These are phyloP conservation scores for Alternaria incomplexa DNA, from an alignment of 2,329 filamentous ascomycete genomes.

Conservation along the genomic window DNA sequence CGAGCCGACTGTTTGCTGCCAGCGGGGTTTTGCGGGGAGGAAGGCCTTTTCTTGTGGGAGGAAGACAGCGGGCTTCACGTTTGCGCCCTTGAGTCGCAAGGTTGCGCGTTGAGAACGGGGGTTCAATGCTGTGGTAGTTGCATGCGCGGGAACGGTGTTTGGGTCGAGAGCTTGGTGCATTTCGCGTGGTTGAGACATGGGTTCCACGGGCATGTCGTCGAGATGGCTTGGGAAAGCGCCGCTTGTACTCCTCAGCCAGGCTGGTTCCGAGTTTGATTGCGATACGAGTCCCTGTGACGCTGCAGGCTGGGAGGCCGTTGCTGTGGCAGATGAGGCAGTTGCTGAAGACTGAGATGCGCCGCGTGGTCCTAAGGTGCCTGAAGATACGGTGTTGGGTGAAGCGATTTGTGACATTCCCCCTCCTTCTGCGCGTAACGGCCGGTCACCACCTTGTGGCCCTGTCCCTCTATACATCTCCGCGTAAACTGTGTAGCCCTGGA, in stretches of 20 bases:
- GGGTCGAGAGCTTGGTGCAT: constrained; percentile 44
- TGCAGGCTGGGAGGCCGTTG: constrained; percentile 36
- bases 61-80: constrained; percentile 48
- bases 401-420: constrained; percentile 36
- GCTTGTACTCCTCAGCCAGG: constrained; percentile 19
- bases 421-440: constrained; percentile 48
- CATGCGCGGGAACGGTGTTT: constrained; percentile 17
- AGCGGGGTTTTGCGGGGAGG: constrained; percentile 50
- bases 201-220: constrained; percentile 18
- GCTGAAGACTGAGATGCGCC: constrained; percentile 39
- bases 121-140: constrained; percentile 28
- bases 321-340: constrained; percentile 52
- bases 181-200: constrained; percentile 3
- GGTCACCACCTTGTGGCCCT: constrained; percentile 52
- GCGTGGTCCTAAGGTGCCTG: constrained; percentile 36
- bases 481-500: constrained; percentile 56
- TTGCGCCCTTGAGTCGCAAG: constrained; percentile 41
- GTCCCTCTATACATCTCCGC: constrained; percentile 56
- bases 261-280: constrained; percentile 33
- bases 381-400: constrained; percentile 44
- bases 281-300: constrained; percentile 3
- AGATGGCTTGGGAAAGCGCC: constrained; percentile 35
- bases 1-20: constrained; percentile 50
- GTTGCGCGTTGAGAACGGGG: constrained; percentile 30
- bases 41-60: constrained; percentile 55